Conservation (phyloP, 768 basidiomycete genomes). For the Russula vinacea region DNA sequence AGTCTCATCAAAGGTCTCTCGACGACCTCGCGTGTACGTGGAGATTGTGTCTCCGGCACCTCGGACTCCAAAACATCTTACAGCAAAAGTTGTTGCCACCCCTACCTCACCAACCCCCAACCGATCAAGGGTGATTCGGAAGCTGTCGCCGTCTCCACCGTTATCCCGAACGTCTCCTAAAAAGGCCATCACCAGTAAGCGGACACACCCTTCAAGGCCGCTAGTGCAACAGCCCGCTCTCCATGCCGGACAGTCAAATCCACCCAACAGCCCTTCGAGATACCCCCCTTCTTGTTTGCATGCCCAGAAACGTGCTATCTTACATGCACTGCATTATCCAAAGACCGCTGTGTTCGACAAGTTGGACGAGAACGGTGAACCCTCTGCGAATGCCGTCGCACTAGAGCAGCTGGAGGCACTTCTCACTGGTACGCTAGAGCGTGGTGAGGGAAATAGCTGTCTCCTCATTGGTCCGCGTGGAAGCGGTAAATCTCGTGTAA, state of each 20-base stretch:
- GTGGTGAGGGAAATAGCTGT: constrained; percentile 93
- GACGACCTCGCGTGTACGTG: constrained; percentile 14
- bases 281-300: constrained; percentile 48
- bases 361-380: constrained; percentile 38
- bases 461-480: constrained; percentile 81
- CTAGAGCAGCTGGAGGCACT: constrained; percentile 58
- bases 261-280: constrained; percentile 38
- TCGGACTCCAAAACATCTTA: constrained; percentile 11
- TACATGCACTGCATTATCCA: constrained; percentile 44
- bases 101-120: constrained; percentile 22
- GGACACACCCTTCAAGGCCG: neutral
- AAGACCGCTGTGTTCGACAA: constrained; percentile 28
- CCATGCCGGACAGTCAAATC: constrained; percentile 24
- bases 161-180: constrained; percentile 3
- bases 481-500: constrained; percentile 79
- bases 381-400: constrained; percentile 51
- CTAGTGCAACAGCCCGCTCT: neutral
- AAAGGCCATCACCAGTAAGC: neutral
- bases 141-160: constrained; percentile 1
- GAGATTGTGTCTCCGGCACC: constrained; percentile 22
- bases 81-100: neutral
- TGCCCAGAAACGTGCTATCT: constrained; percentile 56
- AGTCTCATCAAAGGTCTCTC: constrained; percentile 7
- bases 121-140: constrained; percentile 1
- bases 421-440: constrained; percentile 65